These are phyloP conservation scores for Phytophthora pseudosyringae DNA, from an alignment of 352 stramenopile species.

Conservation along the genomic window DNA sequence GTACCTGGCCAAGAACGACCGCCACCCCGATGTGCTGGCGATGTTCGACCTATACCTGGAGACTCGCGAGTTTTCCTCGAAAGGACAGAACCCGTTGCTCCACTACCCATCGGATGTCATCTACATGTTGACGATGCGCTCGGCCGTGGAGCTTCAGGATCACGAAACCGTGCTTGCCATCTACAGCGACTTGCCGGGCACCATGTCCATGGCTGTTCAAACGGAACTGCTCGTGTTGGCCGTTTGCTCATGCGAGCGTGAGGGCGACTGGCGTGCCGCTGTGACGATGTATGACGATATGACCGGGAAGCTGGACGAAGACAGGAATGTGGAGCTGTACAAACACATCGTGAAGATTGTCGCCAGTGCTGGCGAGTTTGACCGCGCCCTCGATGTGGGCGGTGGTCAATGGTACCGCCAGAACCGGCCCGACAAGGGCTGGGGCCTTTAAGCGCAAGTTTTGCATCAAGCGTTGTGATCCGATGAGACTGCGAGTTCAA, in stretches of 20 bases:
- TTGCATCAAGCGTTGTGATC: neutral
- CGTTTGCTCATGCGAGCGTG: constrained; percentile 64
- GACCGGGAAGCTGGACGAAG: constrained; percentile 54
- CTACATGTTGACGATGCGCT: constrained; percentile 66
- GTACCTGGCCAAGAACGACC: constrained; percentile 50
- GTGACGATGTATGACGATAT: constrained; percentile 84
- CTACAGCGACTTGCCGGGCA: constrained; percentile 52
- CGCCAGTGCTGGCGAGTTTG: constrained; percentile 81
- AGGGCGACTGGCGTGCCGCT: constrained; percentile 75
- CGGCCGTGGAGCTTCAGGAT: constrained; percentile 50
- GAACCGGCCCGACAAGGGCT: constrained; percentile 77
- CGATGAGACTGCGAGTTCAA: constrained; percentile 5
- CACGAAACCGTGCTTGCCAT: constrained; percentile 69
- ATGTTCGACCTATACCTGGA: constrained; percentile 72
- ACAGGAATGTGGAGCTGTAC: constrained; percentile 80
- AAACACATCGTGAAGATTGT: constrained; percentile 86
- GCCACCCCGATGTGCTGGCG: constrained; percentile 50
- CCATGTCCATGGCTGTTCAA: constrained; percentile 62
- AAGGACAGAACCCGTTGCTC: constrained; percentile 59
- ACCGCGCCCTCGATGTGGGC: constrained; percentile 84
- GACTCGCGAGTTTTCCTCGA: constrained; percentile 48
- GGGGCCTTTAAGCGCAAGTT: constrained; percentile 40
- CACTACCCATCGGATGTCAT: constrained; percentile 73
- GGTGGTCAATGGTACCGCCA: constrained; percentile 87
- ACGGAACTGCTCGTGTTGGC: constrained; percentile 53